Evolutionary conservation across 495 filamentous ascomycete species (phyloP).

Genomic region (Bathelium albidoporum): DNA sequence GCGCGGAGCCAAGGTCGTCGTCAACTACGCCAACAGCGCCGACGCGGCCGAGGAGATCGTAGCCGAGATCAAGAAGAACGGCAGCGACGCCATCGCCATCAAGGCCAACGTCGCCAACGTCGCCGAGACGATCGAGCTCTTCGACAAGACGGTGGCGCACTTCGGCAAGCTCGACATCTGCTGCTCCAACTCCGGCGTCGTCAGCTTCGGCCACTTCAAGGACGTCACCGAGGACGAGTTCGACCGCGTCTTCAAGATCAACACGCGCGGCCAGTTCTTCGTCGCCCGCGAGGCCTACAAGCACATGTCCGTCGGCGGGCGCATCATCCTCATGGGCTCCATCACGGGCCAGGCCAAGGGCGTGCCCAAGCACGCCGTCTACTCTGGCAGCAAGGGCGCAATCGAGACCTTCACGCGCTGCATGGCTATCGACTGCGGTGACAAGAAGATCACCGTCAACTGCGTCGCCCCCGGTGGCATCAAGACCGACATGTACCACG

Average conservation of each 20-base stretch:
- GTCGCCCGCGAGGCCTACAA: slow-evolving; percentile 59
- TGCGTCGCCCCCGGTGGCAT: slow-evolving; percentile 56
- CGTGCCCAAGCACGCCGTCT: slow-evolving; percentile 54
- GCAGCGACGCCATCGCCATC: slow-evolving; percentile 38
- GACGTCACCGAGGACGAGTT: slow-evolving; percentile 44
- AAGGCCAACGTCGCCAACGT: slow-evolving; percentile 43
- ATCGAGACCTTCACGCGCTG: slow-evolving; percentile 48
- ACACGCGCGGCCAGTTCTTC: slow-evolving; percentile 52
- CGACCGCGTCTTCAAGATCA: slow-evolving; percentile 46
- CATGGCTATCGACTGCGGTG: slow-evolving; percentile 42
- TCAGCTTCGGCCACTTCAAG: slow-evolving; percentile 39
- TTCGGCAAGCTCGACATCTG: slow-evolving; percentile 40
- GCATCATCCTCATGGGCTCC: slow-evolving; percentile 53
- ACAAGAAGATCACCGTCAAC: slow-evolving; percentile 54
- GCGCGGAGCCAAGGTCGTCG: slow-evolving; percentile 38
- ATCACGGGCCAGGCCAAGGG: slow-evolving; percentile 55
- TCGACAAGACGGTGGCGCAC: slow-evolving; percentile 35
- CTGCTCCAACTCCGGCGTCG: slow-evolving; percentile 47
- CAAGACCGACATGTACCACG: slow-evolving; percentile 62
- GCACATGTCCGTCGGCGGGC: slow-evolving; percentile 49
- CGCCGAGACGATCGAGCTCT: slow-evolving; percentile 34
- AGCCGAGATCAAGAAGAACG: slow-evolving; percentile 34
- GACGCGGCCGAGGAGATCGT: slow-evolving; percentile 40
- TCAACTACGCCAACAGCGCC: slow-evolving; percentile 37
- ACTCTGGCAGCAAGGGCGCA: slow-evolving; percentile 48